Evolutionary conservation across 2,329 filamentous ascomycete genomes (phyloP).

Genomic region (Ilyonectria robusta): DNA sequence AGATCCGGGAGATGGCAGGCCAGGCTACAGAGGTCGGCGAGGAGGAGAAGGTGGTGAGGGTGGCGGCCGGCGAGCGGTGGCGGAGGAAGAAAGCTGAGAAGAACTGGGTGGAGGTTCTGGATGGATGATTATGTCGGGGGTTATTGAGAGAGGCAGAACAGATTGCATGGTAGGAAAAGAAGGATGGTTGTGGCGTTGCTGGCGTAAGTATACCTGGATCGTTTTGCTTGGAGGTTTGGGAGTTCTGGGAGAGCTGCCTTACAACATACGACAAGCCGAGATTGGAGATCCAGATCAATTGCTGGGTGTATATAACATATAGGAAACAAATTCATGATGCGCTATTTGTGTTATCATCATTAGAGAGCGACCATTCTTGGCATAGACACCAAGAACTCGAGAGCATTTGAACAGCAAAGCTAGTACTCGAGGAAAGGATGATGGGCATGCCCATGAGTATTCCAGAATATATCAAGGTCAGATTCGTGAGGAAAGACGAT

Average conservation of each 20-base stretch:
- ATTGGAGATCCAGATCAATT: neutral
- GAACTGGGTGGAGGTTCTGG: slow-evolving; percentile 60
- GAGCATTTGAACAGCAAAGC: too few species aligned
- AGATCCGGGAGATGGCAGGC: slow-evolving; percentile 68
- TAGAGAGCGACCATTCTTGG: neutral
- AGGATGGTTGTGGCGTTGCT: slow-evolving; percentile 13
- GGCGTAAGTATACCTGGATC: slow-evolving; percentile 21
- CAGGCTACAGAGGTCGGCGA: slow-evolving; percentile 66
- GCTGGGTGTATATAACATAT: neutral
- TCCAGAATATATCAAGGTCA: too few species aligned
- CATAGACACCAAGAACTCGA: too few species aligned
- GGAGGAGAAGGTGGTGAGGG: slow-evolving; percentile 66
- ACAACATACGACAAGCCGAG: neutral
- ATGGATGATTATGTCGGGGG: slow-evolving; percentile 33
- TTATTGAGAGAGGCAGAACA: neutral
- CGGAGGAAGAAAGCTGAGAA: slow-evolving; percentile 65
- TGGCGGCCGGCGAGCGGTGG: slow-evolving; percentile 65
- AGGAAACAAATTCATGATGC: neutral
- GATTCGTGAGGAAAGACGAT: too few species aligned
- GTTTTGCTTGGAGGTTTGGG: slow-evolving; percentile 5
- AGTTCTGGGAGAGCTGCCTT: neutral
- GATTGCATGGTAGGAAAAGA: neutral
- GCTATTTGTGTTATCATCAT: too few species aligned
- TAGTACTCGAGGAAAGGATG: neutral
- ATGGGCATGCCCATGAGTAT: neutral